Percentiles rank a stretch among this genome's conserved stretches.
These are phyloP conservation scores for Kwoniella europaea DNA, from an alignment of 768 basidiomycete species.

Conservation along the genomic window DNA sequence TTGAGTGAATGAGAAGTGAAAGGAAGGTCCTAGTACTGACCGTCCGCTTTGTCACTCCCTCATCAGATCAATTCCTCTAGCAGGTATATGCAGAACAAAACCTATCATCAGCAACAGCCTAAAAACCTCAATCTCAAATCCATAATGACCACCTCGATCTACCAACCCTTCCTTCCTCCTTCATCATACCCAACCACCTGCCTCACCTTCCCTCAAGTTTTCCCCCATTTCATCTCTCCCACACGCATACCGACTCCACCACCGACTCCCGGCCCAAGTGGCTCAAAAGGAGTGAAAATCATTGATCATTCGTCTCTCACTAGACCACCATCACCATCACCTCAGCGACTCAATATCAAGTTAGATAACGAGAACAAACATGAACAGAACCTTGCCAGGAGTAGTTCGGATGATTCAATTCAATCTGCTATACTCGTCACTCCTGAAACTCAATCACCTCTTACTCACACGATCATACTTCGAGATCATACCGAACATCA, in stretches of 20 bases:
- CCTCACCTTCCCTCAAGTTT: background rate
- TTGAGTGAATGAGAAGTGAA: too few species aligned
- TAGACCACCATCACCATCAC: background rate
- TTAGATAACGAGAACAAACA: background rate
- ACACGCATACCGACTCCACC: background rate
- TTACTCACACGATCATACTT: background rate
- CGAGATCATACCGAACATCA: background rate
- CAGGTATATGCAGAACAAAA: background rate
- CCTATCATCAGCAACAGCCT: background rate
- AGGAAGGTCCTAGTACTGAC: too few species aligned
- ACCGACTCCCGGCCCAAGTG: background rate
- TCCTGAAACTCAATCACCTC: constrained; percentile 3
- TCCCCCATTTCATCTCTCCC: background rate
- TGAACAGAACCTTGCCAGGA: background rate
- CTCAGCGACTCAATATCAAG: background rate
- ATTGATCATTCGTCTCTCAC: background rate
- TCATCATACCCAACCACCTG: background rate
- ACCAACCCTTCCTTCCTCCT: background rate
- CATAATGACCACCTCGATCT: background rate
- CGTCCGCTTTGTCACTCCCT: background rate
- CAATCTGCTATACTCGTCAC: background rate
- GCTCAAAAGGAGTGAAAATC: background rate
- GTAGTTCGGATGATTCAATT: background rate
- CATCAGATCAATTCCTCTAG: background rate
- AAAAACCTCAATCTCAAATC: background rate